A percentile compares a stretch with the other conserved stretches of the same genome.
These are phyloP conservation scores for Kwoniella sp. DNA, from an alignment of 768 basidiomycete genomes.

Conservation along the genomic window DNA sequence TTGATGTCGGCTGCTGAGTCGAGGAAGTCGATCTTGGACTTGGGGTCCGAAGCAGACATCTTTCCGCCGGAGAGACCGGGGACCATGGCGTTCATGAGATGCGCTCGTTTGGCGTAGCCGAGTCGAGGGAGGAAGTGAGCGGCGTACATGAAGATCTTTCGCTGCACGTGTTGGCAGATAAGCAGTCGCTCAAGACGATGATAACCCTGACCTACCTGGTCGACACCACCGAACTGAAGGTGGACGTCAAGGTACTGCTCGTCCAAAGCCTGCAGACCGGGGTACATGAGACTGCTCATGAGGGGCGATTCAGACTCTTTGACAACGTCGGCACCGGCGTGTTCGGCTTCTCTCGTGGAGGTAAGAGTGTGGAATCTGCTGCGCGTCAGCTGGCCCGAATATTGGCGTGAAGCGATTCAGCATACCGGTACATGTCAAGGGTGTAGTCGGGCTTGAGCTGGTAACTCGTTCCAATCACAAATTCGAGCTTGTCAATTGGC, in stretches of 20 bases:
- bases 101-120: conserved; percentile 89
- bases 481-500: conserved; percentile 73
- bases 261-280: conserved; percentile 91
- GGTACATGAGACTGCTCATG: conserved; percentile 88
- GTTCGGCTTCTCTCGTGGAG: conserved; percentile 93
- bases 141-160: conserved; percentile 98
- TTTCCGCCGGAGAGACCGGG: conserved; percentile 91
- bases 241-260: conserved; percentile 94
- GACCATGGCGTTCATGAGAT: conserved; percentile 98
- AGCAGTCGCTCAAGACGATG: too few species aligned
- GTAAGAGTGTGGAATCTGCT: conserved; percentile 72
- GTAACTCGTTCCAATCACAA: conserved; percentile 87
- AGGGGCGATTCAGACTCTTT: conserved; percentile 92
- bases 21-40: conserved; percentile 97
- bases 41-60: conserved; percentile 97
- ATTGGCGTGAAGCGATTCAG: background rate
- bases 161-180: too few species aligned
- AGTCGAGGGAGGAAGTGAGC: conserved; percentile 90
- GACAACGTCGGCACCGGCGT: conserved; percentile 97
- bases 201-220: conserved; percentile 64
- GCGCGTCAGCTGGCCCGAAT: background rate
- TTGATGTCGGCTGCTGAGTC: conserved; percentile 77
- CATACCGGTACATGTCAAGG: conserved; percentile 77
- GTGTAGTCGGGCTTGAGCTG: conserved; percentile 88
- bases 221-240: conserved; percentile 96